Percentiles rank a stretch among this genome's conserved stretches.
Conservation (phyloP, 1,139 yeast species). For the Geotrichum fermentans region DNA sequence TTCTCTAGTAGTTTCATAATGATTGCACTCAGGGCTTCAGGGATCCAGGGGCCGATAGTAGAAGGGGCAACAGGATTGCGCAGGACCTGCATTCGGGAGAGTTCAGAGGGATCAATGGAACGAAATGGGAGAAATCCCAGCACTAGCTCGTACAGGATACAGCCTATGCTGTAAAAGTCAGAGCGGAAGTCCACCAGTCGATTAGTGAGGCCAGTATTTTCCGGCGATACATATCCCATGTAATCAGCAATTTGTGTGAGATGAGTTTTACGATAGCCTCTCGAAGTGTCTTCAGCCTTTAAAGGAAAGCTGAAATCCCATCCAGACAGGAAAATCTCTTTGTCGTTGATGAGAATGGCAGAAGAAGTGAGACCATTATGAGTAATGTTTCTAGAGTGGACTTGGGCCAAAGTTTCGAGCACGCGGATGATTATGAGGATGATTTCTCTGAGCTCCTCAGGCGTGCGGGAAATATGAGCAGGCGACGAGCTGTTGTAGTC, state of each 20-base stretch:
- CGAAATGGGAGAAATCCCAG: constrained; percentile 48
- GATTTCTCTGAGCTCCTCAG: constrained; percentile 34
- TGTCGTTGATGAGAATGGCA: constrained; percentile 38
- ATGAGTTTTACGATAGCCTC: constrained; percentile 32
- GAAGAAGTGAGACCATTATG: constrained; percentile 48
- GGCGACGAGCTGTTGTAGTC: constrained; percentile 8
- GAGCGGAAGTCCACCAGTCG: constrained; percentile 47
- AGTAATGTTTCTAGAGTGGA: constrained; percentile 47
- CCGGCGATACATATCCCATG: constrained; percentile 52
- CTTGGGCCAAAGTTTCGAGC: constrained; percentile 38
- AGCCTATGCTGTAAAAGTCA: constrained; percentile 51
- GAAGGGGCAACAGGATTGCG: constrained; percentile 45
- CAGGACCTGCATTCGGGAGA: constrained; percentile 44
- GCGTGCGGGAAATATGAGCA: constrained; percentile 16
- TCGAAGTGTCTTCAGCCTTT: constrained; percentile 44
- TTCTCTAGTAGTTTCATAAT: constrained; percentile 47
- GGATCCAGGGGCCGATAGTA: constrained; percentile 40
- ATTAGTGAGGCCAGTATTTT: constrained; percentile 44
- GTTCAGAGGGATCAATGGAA: constrained; percentile 42
- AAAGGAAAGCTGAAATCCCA: constrained; percentile 51
- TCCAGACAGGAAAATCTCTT: constrained; percentile 43
- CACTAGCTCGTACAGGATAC: constrained; percentile 47
- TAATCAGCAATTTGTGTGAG: constrained; percentile 38
- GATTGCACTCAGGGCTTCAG: constrained; percentile 40
- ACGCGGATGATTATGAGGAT: constrained; percentile 39